Evolutionary conservation across 306 rosid genomes (phyloP), one percentile per base, ranked within the genome.

Genomic region (Arachis stenosperma): DNA sequence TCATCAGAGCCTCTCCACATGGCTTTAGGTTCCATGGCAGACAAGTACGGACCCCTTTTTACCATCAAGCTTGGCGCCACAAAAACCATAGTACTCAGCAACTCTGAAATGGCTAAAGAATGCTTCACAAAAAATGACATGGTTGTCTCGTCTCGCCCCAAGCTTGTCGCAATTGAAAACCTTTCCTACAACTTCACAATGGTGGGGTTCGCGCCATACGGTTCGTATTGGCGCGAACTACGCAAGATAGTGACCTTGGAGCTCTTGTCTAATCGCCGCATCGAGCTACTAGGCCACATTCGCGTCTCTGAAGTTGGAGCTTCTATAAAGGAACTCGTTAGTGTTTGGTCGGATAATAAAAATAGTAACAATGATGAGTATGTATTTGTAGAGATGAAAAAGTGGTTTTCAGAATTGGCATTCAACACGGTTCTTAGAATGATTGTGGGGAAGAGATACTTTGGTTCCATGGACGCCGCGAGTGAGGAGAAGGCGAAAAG

Each of bases 81-180:
- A 7, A 46, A 5, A 1, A 68, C 50, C 33, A 4, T 78, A 51
- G 59, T 83, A 2, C 54, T 83, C 37, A 79, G 61, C 51, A 70
- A 60, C 9, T 53, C 53, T 78, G 73, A 83, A 64, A 6, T 44
- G 7, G 81, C 75, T 0, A 82, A 82, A 12, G 86, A 75, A 42
- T 82, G 86, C 8, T 78, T 78, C 75, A 78, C 83, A 47, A 82
- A 14, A 65, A 60, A 66, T 2, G 81, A 83, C 71, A 29, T 6
- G 0, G 69, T 3, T 9, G 71, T 75, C 69, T 44, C 75, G 0
- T 75, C 73, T 17, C 76, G 79, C 6, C 86, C 86, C 1, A 44
- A 46, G 0, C 41, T 33, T 2, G 6, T 42, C 1, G 69, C 78
- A 0, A 1, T 8, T 3, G 44, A 75, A 41, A 65, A 5, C 6